Evolutionary conservation across 345 rosid genomes (phyloP).

Genomic region (Melaleuca quinquenervia): DNA sequence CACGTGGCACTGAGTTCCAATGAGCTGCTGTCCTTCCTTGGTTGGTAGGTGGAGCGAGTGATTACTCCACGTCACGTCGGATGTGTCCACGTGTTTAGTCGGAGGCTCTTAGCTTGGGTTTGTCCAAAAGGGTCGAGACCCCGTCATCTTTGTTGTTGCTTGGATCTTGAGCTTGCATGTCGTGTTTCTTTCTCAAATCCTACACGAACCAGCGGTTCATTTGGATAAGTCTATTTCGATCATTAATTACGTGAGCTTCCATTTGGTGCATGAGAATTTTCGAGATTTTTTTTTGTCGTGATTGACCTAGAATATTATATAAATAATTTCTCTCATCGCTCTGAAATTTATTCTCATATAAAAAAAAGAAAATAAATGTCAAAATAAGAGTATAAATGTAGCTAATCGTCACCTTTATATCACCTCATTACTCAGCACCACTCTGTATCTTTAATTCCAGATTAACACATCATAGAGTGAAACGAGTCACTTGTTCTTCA

Average conservation of each 20-base stretch:
- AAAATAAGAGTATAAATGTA: too few relatives aligned
- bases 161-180: not conserved
- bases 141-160: not conserved
- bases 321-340: fast-evolving
- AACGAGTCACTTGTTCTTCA: not conserved
- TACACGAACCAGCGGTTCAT: not conserved
- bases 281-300: too few relatives aligned
- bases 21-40: not conserved
- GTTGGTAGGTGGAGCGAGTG: not conserved
- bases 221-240: not conserved
- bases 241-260: not conserved
- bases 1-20: not conserved
- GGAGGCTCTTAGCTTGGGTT: too few relatives aligned
- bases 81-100: not conserved
- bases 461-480: not conserved
- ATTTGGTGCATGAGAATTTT: not conserved
- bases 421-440: not conserved
- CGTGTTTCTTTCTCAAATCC: not conserved
- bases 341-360: too few relatives aligned
- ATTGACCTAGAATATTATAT: not conserved
- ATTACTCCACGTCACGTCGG: not conserved
- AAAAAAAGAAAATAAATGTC: not conserved
- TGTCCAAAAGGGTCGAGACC: not conserved
- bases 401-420: not conserved
- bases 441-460: too few relatives aligned